phyloP scores from a whole-genome alignment of 208 protist species.

The Acanthamoeba lugdunensis region DNA sequence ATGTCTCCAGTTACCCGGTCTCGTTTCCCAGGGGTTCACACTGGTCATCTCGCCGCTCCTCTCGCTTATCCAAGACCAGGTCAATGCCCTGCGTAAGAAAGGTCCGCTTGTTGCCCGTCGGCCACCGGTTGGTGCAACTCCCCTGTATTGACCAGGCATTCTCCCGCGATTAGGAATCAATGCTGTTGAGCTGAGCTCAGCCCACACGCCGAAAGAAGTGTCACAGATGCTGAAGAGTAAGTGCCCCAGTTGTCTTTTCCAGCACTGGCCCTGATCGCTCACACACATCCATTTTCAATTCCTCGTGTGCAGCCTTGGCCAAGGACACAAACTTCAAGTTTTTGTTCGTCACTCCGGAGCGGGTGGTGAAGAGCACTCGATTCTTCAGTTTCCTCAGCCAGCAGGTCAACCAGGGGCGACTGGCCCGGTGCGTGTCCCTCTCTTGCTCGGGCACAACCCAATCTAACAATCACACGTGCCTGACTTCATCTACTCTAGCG shows the following conservation, averaged over 20 bases:
- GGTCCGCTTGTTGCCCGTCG: background rate
- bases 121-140: too few relatives aligned
- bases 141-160: too few relatives aligned
- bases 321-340: conserved; percentile 76
- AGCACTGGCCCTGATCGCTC: background rate
- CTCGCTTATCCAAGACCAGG: conserved; percentile 95
- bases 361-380: conserved; percentile 75
- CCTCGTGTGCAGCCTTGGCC: conserved; percentile 9
- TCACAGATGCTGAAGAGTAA: background rate
- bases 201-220: background rate
- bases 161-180: too few relatives aligned
- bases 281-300: background rate
- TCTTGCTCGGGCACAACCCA: background rate
- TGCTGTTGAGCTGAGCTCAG: background rate
- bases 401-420: background rate
- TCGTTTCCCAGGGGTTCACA: conserved; percentile 81
- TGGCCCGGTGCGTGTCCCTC: conserved; percentile 62
- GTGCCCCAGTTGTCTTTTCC: background rate
- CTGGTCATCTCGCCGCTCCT: conserved; percentile 94
- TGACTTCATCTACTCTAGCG: too few relatives aligned
- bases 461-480: too few relatives aligned
- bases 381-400: conserved; percentile 34
- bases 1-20: conserved; percentile 84
- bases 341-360: conserved; percentile 90
- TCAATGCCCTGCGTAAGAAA: conserved; percentile 55